A percentile compares a stretch with the other conserved stretches of the same genome.
Conservation (phyloP, 2,329 filamentous ascomycete genomes). For the Aspergillus sclerotialis region DNA sequence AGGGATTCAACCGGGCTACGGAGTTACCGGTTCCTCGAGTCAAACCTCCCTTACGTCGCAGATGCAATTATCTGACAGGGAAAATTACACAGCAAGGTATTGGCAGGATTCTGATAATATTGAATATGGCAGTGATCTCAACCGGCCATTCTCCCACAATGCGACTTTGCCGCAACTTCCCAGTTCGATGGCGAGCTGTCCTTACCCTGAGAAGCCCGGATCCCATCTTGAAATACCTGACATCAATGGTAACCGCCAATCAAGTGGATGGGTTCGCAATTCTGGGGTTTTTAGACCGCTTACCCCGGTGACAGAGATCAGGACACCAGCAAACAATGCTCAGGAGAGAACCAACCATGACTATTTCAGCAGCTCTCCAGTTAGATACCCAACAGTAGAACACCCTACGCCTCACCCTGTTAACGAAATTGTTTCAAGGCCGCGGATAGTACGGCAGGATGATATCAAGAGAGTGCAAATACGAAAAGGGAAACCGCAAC, state of each 20-base stretch:
- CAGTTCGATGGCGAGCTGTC: no score
- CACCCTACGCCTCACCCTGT: slow-evolving; percentile 14
- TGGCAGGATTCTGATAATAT: not conserved
- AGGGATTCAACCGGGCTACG: not conserved
- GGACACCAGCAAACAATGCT: slow-evolving; percentile 10
- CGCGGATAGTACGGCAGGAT: slow-evolving; percentile 23
- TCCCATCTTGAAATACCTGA: not conserved
- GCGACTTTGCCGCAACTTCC: not conserved
- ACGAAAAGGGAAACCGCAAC: slow-evolving; percentile 19
- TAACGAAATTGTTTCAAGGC: slow-evolving; percentile 24
- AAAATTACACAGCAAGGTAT: no score
- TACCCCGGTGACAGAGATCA: slow-evolving; percentile 15
- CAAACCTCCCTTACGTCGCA: not conserved
- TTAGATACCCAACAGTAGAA: slow-evolving; percentile 11
- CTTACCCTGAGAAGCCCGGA: no score
- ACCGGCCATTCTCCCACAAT: not conserved
- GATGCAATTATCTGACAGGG: not conserved
- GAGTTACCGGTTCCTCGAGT: not conserved
- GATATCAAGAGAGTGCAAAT: slow-evolving; percentile 28
- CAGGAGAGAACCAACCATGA: slow-evolving; percentile 4
- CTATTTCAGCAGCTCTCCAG: slow-evolving; percentile 8
- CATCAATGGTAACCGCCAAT: slow-evolving; percentile 1
- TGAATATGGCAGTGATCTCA: not conserved
- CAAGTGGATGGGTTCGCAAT: slow-evolving; percentile 12
- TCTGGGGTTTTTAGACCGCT: slow-evolving; percentile 13